phyloP scores from a whole-genome alignment of 2,329 filamentous ascomycete genomes.

The Fusarium sp. region DNA sequence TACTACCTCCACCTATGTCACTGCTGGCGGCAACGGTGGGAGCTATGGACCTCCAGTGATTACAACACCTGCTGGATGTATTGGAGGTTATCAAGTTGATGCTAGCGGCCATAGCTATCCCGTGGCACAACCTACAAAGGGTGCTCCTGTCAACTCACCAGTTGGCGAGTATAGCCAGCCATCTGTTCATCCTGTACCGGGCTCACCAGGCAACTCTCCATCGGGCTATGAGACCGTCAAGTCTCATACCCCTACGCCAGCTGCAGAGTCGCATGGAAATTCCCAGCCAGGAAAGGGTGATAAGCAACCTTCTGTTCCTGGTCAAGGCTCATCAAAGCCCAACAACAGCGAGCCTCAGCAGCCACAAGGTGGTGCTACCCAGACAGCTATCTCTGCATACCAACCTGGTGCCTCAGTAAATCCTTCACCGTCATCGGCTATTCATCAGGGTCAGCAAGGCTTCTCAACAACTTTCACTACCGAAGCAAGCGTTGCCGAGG shows the following conservation, averaged over 20 bases:
- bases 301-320: not conserved
- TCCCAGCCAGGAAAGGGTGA: not conserved
- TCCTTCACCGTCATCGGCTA: not conserved
- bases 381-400: not conserved
- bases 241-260: not conserved
- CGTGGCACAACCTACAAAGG: not conserved
- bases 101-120: not conserved
- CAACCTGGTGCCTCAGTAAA: not conserved
- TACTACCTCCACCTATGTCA: not conserved
- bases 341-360: not conserved
- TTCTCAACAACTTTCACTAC: not conserved
- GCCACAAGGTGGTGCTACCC: not conserved
- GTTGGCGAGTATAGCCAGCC: too few species aligned
- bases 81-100: not conserved
- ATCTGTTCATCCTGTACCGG: not conserved
- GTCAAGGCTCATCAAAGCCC: not conserved
- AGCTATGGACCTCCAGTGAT: not conserved
- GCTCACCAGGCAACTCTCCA: not conserved
- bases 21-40: not conserved
- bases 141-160: too few species aligned
- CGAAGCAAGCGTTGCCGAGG: not conserved
- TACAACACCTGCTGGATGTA: not conserved
- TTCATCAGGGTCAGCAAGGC: not conserved
- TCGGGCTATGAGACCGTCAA: rapidly evolving
- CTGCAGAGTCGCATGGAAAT: not conserved